Evolutionary conservation across 768 basidiomycete genomes (phyloP), one percentile per base, ranked within the genome.

Genomic region (Tulasnella sp.): DNA sequence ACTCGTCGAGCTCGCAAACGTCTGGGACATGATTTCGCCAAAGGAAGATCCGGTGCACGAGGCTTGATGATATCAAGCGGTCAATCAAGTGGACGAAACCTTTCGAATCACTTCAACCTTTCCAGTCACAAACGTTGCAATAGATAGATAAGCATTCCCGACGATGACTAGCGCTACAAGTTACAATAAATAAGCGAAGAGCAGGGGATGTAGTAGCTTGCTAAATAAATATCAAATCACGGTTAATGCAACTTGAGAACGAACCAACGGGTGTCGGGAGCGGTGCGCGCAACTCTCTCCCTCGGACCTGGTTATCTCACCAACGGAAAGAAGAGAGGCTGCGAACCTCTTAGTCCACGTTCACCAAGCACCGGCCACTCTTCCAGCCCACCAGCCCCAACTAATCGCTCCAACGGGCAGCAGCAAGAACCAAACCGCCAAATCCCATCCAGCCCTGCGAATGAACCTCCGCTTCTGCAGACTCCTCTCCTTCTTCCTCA

Each of bases 401-500:
- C 77, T 73, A 15, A 77, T 18, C 23, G 32, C 26, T 32, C 77
- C 77, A 10, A 77, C 70, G 16, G 77, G 77, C 69, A 69, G 7
- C 37, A 77, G 69, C 35, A 77, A 46, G 6, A 73, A 29, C 77
- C 77, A 77, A 29, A 77, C 77, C 13, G 69, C 71, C 26, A 72
- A 32, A 77, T 77, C 77, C 77, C 77, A 77, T n/a, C 77, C 69
- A 71, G 46, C 71, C n/a, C 77, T 32, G 1, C 69, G 73, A 18
- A 70, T 51, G 11, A n/a, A 77, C 46, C 77, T 67, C 71, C 51
- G 48, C 77, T 46, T 70, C 71, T 77, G 77, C 35, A 77, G 26
- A 29, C 77, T 77, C 48, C 77, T 70, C 55, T 77, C 77, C 69
- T 77, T 77, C 69, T 69, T 70, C 70, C 69, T 48, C 69, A 77